These are phyloP conservation scores for Solanum infundibuliforme DNA, from an alignment of 257 asterid genomes.

Conservation along the genomic window DNA sequence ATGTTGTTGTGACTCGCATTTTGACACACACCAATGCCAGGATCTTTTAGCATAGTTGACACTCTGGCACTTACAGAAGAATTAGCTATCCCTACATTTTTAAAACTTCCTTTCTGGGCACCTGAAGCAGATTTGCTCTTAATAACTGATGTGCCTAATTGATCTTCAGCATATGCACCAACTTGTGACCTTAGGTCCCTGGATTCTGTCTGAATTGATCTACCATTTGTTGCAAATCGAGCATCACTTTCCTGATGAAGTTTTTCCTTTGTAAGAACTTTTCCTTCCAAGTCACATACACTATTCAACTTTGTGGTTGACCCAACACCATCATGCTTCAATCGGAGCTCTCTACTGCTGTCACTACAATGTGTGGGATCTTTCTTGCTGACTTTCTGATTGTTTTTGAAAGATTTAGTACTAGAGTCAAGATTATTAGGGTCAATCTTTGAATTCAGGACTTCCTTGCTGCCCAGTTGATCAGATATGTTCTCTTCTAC, in stretches of 20 bases:
- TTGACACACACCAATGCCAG: conserved; percentile 16
- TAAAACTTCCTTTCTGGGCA: conserved; percentile 23
- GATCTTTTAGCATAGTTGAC: conserved; percentile 28
- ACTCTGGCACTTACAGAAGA: conserved; percentile 28
- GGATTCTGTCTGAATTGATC: conserved; percentile 16
- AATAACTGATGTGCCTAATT: conserved; percentile 19
- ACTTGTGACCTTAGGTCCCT: conserved; percentile 27
- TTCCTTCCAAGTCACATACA: conserved; percentile 15
- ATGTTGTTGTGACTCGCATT: conserved; percentile 15
- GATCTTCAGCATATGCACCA: conserved; percentile 31
- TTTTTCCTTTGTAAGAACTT: conserved; percentile 1
- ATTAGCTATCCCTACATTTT: conserved; percentile 25
- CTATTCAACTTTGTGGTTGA: conserved; percentile 11
- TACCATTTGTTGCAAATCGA: conserved; percentile 15
- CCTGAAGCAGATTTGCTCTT: conserved; percentile 29
- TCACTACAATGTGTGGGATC: conserved; percentile 26
- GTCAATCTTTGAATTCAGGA: conserved; percentile 17
- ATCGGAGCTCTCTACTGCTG: conserved; percentile 20
- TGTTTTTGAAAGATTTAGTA: conserved; percentile 21
- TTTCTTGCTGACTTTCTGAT: conserved; percentile 20
- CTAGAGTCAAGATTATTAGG: conserved; percentile 16
- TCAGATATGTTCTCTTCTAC: conserved; percentile 12
- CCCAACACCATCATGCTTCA: conserved; percentile 18
- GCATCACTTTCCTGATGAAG: conserved; percentile 17
- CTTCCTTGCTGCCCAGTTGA: conserved; percentile 17